A percentile compares a stretch with the other conserved stretches of the same genome.
These are phyloP conservation scores for Diaporthe sp. DNA, from an alignment of 2,329 filamentous ascomycete genomes.

Conservation along the genomic window DNA sequence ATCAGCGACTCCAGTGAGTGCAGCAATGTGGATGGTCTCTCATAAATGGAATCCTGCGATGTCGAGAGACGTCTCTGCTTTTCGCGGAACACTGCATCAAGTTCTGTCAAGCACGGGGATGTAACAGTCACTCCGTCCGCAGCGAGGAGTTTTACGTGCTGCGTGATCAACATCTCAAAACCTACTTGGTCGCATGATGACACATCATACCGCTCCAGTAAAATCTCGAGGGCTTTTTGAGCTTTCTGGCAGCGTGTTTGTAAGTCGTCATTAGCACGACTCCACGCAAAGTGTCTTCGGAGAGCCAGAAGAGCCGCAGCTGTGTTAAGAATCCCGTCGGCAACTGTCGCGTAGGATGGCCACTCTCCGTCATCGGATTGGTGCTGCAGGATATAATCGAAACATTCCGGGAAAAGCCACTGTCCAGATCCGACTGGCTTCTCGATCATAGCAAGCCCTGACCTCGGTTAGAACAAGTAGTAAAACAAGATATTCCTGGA, in stretches of 20 bases:
- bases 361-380: not conserved
- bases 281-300: not conserved
- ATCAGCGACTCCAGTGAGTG: conserved; percentile 14
- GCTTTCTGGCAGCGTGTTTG: not conserved
- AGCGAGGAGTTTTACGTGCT: not conserved
- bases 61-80: not conserved
- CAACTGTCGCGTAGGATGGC: not conserved
- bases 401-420: not conserved
- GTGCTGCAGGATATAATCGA: not conserved
- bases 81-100: not conserved
- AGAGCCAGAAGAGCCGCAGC: not conserved
- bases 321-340: not conserved
- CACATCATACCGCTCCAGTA: not conserved
- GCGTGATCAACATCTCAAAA: not conserved
- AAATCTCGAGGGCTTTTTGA: not conserved
- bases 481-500: not conserved
- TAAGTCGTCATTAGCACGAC: not conserved
- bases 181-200: not conserved
- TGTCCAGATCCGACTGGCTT: not conserved
- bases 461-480: not conserved
- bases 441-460: not conserved
- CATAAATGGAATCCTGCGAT: not conserved
- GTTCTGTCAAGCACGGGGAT: not conserved
- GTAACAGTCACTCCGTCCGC: not conserved
- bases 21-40: not conserved